Conservation (phyloP, 495 filamentous ascomycete genomes). For the Aspergillus hancockii region DNA sequence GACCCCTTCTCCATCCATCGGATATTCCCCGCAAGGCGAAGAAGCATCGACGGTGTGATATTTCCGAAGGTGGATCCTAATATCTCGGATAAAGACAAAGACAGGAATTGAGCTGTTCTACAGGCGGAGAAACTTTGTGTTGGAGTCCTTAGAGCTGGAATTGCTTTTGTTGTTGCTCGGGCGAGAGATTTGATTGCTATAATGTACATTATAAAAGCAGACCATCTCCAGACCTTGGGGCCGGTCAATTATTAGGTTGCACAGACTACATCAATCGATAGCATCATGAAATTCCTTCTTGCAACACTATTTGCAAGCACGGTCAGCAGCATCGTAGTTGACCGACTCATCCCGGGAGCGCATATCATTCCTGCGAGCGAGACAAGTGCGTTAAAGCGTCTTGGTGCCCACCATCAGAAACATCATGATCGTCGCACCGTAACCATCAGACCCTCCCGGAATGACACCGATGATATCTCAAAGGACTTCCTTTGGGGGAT, state of each 20-base stretch:
- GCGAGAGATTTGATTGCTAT: neutral
- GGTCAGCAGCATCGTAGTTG: constrained; percentile 18
- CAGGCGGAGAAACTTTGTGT: constrained; percentile 37
- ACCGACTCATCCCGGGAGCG: constrained; percentile 27
- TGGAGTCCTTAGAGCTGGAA: neutral
- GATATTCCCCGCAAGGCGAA: neutral
- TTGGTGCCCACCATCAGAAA: constrained; percentile 34
- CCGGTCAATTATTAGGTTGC: neutral
- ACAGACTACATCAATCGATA: neutral
- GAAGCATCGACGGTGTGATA: neutral
- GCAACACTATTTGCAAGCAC: constrained; percentile 28
- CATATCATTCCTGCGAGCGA: constrained; percentile 31
- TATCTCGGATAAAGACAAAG: neutral
- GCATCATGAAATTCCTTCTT: constrained; percentile 29
- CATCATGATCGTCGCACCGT: constrained; percentile 44
- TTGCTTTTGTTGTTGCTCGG: neutral
- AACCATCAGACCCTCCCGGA: constrained; percentile 50
- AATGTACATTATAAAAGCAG: neutral
- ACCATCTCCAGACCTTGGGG: neutral
- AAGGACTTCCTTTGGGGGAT: constrained; percentile 54
- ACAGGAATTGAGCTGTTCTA: constrained; percentile 13
- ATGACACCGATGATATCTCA: constrained; percentile 55
- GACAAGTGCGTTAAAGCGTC: constrained; percentile 16
- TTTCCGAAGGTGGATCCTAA: neutral
- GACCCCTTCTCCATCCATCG: no score